Percentiles rank a stretch among this genome's conserved stretches.
These are phyloP conservation scores for Codiaeum variegatum DNA, from an alignment of 441 rosid genomes.

Conservation along the genomic window DNA sequence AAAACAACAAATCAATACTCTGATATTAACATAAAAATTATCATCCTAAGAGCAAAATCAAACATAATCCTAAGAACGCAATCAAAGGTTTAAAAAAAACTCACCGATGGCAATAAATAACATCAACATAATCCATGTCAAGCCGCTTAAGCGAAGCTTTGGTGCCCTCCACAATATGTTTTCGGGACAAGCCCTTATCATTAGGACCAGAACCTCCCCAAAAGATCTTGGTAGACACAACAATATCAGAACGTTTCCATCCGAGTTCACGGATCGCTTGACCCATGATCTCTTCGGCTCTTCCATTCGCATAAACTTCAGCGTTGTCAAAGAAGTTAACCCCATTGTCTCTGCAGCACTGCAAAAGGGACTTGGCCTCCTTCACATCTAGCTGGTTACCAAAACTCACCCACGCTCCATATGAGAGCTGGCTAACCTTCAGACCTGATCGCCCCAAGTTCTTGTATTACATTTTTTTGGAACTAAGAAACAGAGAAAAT, in stretches of 20 bases:
- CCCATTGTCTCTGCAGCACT: conserved; percentile 84
- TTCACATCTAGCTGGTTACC: conserved; percentile 94
- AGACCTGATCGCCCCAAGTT: conserved; percentile 83
- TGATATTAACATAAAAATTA: background rate
- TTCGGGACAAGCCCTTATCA: conserved; percentile 82
- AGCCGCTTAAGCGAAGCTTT: conserved; percentile 85
- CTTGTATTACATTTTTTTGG: conserved; percentile 67
- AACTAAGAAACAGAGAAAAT: background rate
- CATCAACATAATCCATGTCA: conserved; percentile 92
- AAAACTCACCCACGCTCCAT: conserved; percentile 88
- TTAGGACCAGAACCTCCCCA: conserved; percentile 98
- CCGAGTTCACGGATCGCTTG: conserved; percentile 94
- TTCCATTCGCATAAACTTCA: conserved; percentile 94
- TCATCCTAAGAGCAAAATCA: background rate
- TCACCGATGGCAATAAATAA: conserved; percentile 79
- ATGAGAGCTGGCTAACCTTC: conserved; percentile 84
- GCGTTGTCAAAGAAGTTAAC: conserved; percentile 99
- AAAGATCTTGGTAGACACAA: conserved; percentile 88
- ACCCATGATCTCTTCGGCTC: conserved; percentile 98
- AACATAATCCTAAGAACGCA: background rate
- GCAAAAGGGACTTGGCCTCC: conserved; percentile 84
- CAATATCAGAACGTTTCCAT: conserved; percentile 90
- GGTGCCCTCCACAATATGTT: conserved; percentile 90
- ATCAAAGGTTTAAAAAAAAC: background rate
- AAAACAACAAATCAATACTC: background rate